phyloP scores from a whole-genome alignment of 208 protist genomes.

The Crithidia acanthocephali region DNA sequence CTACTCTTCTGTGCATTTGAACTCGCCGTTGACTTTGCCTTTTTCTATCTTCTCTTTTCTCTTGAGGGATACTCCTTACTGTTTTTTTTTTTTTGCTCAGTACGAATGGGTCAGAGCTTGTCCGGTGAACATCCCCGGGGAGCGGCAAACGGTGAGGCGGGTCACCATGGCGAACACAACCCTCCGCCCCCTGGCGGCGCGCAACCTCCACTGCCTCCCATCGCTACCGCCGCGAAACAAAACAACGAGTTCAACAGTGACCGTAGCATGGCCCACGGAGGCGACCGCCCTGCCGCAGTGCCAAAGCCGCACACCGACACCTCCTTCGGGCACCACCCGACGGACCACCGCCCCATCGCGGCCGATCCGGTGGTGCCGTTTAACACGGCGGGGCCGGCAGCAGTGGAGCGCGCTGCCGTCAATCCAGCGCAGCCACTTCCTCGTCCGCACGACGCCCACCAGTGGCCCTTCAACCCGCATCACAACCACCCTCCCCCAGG shows the following conservation, averaged over 20 bases:
- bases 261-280: neutral
- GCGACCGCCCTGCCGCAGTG: neutral
- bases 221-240: neutral
- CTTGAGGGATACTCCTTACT: too few relatives aligned
- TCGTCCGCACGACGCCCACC: too few relatives aligned
- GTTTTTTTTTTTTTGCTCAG: too few relatives aligned
- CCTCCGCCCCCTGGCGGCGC: neutral
- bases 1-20: neutral
- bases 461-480: neutral
- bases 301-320: neutral
- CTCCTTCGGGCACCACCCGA: neutral
- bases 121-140: neutral
- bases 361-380: conserved; percentile 4
- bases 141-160: neutral
- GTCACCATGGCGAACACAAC: neutral
- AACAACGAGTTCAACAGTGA: neutral
- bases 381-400: neutral
- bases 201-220: neutral
- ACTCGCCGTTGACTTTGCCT: too few relatives aligned
- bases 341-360: neutral
- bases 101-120: conserved; percentile 6
- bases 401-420: neutral
- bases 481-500: neutral
- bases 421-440: neutral
- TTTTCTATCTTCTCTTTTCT: neutral